Base-by-base conservation (phyloP, 345 rosid genomes). In the Eucalyptus curtisii region DNA sequence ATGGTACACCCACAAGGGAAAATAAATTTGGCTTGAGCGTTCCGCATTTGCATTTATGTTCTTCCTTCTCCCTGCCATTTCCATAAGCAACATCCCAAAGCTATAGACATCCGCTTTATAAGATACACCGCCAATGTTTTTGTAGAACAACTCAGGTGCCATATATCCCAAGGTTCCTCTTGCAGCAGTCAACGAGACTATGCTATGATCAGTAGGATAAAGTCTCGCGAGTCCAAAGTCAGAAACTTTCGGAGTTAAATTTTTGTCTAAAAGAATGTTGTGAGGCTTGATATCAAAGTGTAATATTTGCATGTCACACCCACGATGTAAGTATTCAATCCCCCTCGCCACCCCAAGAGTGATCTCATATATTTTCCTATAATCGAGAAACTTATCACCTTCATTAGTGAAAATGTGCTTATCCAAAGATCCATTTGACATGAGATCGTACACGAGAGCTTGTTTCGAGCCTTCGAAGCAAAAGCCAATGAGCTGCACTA, bases 301-400 rank as follows among this genome's bases (percentile, higher is more conserved):
- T 31, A 66, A 10, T 66, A 66, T 66, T 66, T n/a, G 76, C 76
- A 66, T 66, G 76, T 66, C 76, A n/a, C 76, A 66, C 76, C 76
- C 76, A 13, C 11, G 40, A 66, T 66, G 76, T 66, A 66, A 15
- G 37, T 66, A 66, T 66, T 15, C 11, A 15, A 66, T 66, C 3
- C 76, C 76, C 1, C 40, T 4, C 0, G 22, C 40, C 10, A 66
- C 37, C 19, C 76, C 76, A 66, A 66, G 37, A 13, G 76, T 3
- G 0, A 66, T 66, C 76, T n/a, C 76, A 0, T 66, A 13, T n/a
- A 66, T 31, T 66, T n/a, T 66, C 5, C 11, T 15, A 15, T 31
- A n/a, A 66, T 66, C 22, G 0, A 31, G 40, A 31, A 14, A n/a
- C 1, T 1, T 66, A 8, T n/a, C 79, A 7, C 20, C 0, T 66